Percentiles rank a stretch among this genome's conserved stretches.
Evolutionary conservation across 139 green algal genomes (phyloP).

Genomic region (Raphidocelis subcapitata): DNA sequence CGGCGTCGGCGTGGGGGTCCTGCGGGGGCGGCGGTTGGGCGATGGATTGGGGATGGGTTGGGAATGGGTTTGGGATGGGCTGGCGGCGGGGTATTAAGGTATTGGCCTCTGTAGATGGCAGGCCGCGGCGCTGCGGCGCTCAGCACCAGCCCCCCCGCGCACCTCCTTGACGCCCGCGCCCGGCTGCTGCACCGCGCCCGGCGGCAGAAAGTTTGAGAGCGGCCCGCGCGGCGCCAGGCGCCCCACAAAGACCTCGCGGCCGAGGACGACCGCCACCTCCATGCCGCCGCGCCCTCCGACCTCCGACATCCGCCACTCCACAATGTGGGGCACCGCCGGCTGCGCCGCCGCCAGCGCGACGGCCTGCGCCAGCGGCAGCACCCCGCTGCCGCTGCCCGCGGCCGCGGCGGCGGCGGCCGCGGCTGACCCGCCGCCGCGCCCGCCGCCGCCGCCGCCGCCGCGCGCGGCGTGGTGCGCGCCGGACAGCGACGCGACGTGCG

Average conservation of each 20-base stretch:
- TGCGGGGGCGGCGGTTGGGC: too few species aligned
- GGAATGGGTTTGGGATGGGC: too few species aligned
- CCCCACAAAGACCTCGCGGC: constrained; percentile 14
- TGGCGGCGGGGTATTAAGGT: too few species aligned
- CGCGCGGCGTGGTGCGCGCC: too few species aligned
- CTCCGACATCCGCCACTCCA: not conserved
- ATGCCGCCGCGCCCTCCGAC: not conserved
- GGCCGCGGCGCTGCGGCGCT: too few species aligned
- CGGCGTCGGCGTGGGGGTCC: not conserved
- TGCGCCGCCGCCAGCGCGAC: not conserved
- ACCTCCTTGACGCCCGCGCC: not conserved
- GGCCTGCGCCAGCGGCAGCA: not conserved
- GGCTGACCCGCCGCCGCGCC: too few species aligned
- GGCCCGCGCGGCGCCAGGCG: not conserved
- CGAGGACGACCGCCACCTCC: constrained; percentile 21
- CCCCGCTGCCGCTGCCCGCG: too few species aligned
- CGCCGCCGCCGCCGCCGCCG: too few species aligned
- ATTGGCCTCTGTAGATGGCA: too few species aligned
- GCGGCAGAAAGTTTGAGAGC: not conserved
- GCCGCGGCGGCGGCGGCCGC: too few species aligned
- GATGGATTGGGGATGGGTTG: too few species aligned
- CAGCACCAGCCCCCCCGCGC: not conserved
- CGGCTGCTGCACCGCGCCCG: not conserved
- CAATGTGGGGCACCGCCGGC: not conserved
- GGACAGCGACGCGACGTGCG: too few species aligned